phyloP scores from a whole-genome alignment of 2,329 filamentous ascomycete species.

The Diatrype stigma region DNA sequence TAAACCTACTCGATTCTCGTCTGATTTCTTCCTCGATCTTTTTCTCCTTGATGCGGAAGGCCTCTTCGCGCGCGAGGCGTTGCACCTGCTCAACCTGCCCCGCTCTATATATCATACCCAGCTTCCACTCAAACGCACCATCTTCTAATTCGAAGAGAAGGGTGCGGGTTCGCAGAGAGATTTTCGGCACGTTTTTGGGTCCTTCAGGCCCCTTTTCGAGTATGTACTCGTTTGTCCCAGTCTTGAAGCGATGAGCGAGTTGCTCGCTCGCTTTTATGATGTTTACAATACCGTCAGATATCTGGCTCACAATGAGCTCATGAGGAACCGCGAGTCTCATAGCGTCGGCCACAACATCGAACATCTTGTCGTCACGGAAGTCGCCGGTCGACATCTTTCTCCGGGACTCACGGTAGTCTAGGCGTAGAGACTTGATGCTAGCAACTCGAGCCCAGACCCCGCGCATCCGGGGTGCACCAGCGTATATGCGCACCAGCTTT shows the following conservation, averaged over 20 bases:
- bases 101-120: conserved; percentile 88
- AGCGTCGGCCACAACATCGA: conserved; percentile 81
- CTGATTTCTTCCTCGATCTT: conserved; percentile 68
- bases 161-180: conserved; percentile 77
- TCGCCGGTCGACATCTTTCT: conserved; percentile 58
- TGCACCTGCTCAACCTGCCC: conserved; percentile 88
- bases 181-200: conserved; percentile 80
- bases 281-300: conserved; percentile 93
- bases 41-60: conserved; percentile 82
- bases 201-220: conserved; percentile 79
- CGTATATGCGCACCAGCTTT: conserved; percentile 78
- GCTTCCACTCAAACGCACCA: conserved; percentile 94
- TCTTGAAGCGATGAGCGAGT: conserved; percentile 88
- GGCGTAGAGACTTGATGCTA: conserved; percentile 73
- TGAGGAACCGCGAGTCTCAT: conserved; percentile 86
- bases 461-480: conserved; percentile 78
- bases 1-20: conserved; percentile 47
- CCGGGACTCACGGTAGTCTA: conserved; percentile 76
- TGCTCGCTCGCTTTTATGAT: conserved; percentile 83
- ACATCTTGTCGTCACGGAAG: conserved; percentile 68
- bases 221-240: conserved; percentile 82
- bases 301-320: conserved; percentile 80
- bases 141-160: conserved; percentile 92
- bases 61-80: conserved; percentile 82
- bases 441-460: conserved; percentile 82